Evolutionary conservation across 1,139 yeast genomes (phyloP).

Genomic region (Kodamaea derodonti): DNA sequence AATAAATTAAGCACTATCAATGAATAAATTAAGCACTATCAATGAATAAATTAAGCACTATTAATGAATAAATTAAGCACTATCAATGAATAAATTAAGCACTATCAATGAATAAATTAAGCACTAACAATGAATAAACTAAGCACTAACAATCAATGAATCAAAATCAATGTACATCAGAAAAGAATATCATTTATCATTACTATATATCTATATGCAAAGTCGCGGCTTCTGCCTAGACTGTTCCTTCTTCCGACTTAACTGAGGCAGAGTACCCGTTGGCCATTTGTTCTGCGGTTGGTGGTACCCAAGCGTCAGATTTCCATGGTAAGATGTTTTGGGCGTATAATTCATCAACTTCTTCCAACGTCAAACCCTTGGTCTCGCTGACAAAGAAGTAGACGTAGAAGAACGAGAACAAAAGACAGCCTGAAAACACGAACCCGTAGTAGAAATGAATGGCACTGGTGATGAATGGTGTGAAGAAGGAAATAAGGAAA

Average conservation of each 20-base stretch:
- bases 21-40: too few species aligned
- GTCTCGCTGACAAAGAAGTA: slow-evolving; percentile 62
- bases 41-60: too few species aligned
- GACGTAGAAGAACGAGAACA: slow-evolving; percentile 41
- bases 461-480: slow-evolving; percentile 54
- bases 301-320: slow-evolving; percentile 45
- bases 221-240: too few species aligned
- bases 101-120: too few species aligned
- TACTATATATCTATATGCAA: slow-evolving; percentile 17
- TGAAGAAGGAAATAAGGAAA: slow-evolving; percentile 71
- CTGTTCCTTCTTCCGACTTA: slow-evolving; percentile 7
- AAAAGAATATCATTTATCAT: too few species aligned
- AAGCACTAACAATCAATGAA: too few species aligned
- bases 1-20: too few species aligned
- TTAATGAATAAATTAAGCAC: too few species aligned
- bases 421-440: slow-evolving; percentile 24
- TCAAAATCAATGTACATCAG: too few species aligned
- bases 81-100: too few species aligned
- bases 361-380: slow-evolving; percentile 56
- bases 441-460: slow-evolving; percentile 27
- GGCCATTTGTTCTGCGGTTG: slow-evolving; percentile 28
- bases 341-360: slow-evolving; percentile 62
- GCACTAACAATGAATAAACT: too few species aligned
- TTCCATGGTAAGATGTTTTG: slow-evolving; percentile 47
- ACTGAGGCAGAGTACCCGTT: slow-evolving; percentile 34